phyloP scores from a whole-genome alignment of 1,284 basidiomycete genomes.

The Irpex rosettiformis region DNA sequence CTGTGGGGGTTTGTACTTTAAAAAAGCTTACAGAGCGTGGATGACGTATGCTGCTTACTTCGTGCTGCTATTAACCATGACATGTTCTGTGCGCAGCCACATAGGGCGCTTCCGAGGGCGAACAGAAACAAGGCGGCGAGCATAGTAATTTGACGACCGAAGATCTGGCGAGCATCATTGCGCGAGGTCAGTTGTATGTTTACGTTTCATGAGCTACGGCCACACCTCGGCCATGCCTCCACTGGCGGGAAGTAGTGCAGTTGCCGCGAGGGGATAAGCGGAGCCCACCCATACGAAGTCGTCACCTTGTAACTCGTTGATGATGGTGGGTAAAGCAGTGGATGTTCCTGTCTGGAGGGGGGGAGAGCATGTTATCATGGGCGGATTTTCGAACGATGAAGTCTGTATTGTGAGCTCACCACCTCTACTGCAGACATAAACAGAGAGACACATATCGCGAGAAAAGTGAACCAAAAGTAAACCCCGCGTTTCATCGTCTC shows the following conservation, averaged over 20 bases:
- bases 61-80: slow-evolving; percentile 39
- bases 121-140: slow-evolving; percentile 36
- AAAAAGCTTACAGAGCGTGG: no score
- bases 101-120: slow-evolving; percentile 41
- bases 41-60: no score
- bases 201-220: background rate
- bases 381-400: no score
- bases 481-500: background rate
- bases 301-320: slow-evolving; percentile 6
- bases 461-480: slow-evolving; percentile 7
- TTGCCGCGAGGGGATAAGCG: slow-evolving; percentile 13
- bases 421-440: slow-evolving; percentile 8
- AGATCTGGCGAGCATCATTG: slow-evolving; percentile 24
- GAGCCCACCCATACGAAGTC: slow-evolving; percentile 14
- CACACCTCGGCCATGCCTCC: slow-evolving; percentile 13
- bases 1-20: slow-evolving; percentile 23
- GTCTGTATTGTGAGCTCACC: background rate
- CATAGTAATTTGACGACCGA: slow-evolving; percentile 37
- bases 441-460: slow-evolving; percentile 7
- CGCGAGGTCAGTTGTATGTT: slow-evolving; percentile 1
- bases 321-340: slow-evolving; percentile 12
- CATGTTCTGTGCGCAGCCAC: slow-evolving; percentile 39
- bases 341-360: slow-evolving; percentile 7
- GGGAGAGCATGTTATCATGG: no score
- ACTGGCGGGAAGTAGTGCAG: slow-evolving; percentile 8